Percentiles rank a stretch among this genome's conserved stretches.
Evolutionary conservation across 2,329 filamentous ascomycete species (phyloP).

Genomic region (Waltergamsia citrina): DNA sequence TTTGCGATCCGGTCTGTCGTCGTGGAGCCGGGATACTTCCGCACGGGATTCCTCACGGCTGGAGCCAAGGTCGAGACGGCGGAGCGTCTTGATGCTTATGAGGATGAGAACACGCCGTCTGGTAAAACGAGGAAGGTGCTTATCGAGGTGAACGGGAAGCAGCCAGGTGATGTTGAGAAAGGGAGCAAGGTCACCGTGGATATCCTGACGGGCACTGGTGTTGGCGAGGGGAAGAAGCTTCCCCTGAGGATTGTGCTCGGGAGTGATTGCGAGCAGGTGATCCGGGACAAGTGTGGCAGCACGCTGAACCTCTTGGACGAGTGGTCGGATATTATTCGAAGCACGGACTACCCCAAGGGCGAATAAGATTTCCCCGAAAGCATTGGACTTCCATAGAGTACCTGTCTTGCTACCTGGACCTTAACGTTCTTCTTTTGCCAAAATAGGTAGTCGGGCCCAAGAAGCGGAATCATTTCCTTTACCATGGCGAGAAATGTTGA

Average conservation of each 20-base stretch:
- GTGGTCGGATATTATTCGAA: constrained; percentile 28
- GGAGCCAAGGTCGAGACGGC: constrained; percentile 15
- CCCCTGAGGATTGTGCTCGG: constrained; percentile 47
- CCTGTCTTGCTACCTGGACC: no score
- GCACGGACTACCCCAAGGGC: constrained; percentile 12
- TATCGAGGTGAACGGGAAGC: constrained; percentile 29
- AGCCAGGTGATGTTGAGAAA: constrained; percentile 46
- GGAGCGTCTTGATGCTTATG: constrained; percentile 21
- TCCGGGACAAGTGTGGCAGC: constrained; percentile 31
- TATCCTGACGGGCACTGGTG: constrained; percentile 39
- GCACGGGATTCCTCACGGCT: constrained; percentile 35
- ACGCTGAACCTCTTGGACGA: constrained; percentile 34
- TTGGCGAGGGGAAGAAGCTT: constrained; percentile 34
- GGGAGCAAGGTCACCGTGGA: constrained; percentile 43
- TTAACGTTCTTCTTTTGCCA: no score
- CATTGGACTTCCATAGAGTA: neutral
- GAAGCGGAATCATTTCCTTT: no score
- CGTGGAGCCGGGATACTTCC: constrained; percentile 44
- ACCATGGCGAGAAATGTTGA: no score
- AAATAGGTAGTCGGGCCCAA: no score
- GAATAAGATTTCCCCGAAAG: constrained; percentile 11
- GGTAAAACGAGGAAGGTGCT: constrained; percentile 18
- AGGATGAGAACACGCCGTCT: constrained; percentile 16
- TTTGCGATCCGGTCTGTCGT: constrained; percentile 32
- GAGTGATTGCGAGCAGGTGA: constrained; percentile 30